Conservation (phyloP, 169 alveolate genomes). For the Pseudocohnilembus persalinus region DNA sequence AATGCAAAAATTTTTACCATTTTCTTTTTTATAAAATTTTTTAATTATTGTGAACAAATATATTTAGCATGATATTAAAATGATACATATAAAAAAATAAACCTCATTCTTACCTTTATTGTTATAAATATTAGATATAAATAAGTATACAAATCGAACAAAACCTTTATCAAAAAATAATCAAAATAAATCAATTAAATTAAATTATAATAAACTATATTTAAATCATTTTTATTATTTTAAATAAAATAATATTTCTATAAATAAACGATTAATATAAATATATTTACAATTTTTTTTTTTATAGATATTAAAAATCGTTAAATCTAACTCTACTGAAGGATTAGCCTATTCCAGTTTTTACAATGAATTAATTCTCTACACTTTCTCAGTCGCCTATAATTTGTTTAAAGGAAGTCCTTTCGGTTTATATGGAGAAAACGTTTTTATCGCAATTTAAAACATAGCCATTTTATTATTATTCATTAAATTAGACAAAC, state of each 20-base stretch:
- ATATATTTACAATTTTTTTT: neutral
- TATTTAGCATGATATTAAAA: neutral
- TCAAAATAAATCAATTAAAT: too few relatives aligned
- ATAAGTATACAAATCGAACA: too few relatives aligned
- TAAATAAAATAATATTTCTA: neutral
- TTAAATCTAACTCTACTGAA: neutral
- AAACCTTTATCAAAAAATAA: too few relatives aligned
- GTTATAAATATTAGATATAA: too few relatives aligned
- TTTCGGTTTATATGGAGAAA: constrained; percentile 63
- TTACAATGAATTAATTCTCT: constrained; percentile 5
- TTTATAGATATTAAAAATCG: constrained; percentile 12
- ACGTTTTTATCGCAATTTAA: constrained; percentile 44
- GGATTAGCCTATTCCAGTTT: neutral
- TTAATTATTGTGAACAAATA: neutral
- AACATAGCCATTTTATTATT: constrained; percentile 40
- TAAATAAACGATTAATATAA: neutral
- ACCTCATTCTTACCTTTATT: too few relatives aligned
- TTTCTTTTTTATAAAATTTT: neutral
- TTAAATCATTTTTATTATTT: too few relatives aligned
- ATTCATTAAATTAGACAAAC: constrained; percentile 38
- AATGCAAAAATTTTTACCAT: neutral
- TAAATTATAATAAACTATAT: neutral
- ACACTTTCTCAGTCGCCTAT: constrained; percentile 45
- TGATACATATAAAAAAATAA: neutral
- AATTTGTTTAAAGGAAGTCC: constrained; percentile 35